Base-by-base conservation (phyloP, 352 stramenopile genomes). In the Pythium biforme region DNA sequence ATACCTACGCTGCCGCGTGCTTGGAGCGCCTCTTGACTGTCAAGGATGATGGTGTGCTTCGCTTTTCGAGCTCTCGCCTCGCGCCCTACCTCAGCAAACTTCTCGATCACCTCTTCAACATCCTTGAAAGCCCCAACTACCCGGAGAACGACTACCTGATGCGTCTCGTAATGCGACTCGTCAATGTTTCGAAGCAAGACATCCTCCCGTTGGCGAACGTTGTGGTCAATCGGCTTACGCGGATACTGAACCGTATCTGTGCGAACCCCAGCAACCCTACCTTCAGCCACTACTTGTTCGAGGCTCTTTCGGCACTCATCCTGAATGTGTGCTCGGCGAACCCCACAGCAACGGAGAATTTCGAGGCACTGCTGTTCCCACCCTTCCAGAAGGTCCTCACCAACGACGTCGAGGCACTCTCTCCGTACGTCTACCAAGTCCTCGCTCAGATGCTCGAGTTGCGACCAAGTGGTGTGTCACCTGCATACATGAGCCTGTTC, bases 211-310 rank as follows among this genome's bases (percentile, higher is more conserved):
- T 98, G 15, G 96, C 94, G 9, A 83, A 94, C 61, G 84, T 98
- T 60, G 91, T 98, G n/a, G 88, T 99, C 17, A 85, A 92, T 61
- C 98, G 98, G 55, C 77, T 99, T 46, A 98, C 94, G 11, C 83
- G 55, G 40, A 90, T 98, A 20, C 68, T 99, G 49, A 97, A 82
- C 52, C 75, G 77, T 17, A 97, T 99, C 19, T 98, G 95, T 58
- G 97, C 96, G 39, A 99, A 99, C 79, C 97, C 98, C 26, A 97
- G 94, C 59, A 99, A 99, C 74, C 98, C 98, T 22, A 94, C 94
- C 23, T 99, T 98, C 79, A 99, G 98, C 66, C 98, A 99, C 75
- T 99, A 97, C 65, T 76, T 99, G 10, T 99, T 99, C 68, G 98
- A 99, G 77, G 98, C 96, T 14, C 88, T 99, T 37, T 98, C 97